Base-by-base conservation (phyloP, 257 asterid genomes). In the Echium plantagineum region DNA sequence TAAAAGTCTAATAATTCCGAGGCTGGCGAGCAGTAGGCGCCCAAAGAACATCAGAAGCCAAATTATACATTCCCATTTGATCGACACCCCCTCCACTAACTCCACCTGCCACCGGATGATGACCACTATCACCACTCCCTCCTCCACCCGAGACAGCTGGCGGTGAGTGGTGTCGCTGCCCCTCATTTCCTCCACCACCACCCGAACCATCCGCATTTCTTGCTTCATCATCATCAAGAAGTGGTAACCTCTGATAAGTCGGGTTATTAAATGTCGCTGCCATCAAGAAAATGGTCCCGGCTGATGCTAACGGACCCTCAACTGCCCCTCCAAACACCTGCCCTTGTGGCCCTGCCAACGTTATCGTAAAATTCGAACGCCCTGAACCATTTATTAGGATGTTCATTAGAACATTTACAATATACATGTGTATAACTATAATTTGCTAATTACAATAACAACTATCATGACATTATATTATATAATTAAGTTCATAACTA, bases 291-390 rank as follows among this genome's bases (percentile, higher is more conserved):
- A 85, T 70, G 1, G 93, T 83, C 20, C 85, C 86, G 5, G 86
- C 94, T 3, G 95, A 62, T 24, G 74, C 48, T 42, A 88, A 58
- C 2, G 88, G 82, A 1, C 96, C 96, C 13, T 77, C 75, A 0
- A 88, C 96, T 5, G 72, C 63, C 0, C 96, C 96, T 5, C 96
- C 96, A 1, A 83, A 84, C 6, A 88, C 86, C 66, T 81, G 96
- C 15, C 94, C 96, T 66, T 85, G 94, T 8, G 96, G 94, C 0
- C 94, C 96, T 19, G 93, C 88, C 1, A 85, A 58, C 0, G 87
- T 73, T 0, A 88, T 73, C 0, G 88, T 73, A 71, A 88, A 88
- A 57, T 38, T 70, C 72, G 8, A 28, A 63, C 76, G 55, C 15
- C 69, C 62, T 6, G 75, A 69, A 46, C 48, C 52, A 52, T 38